Percentiles rank a stretch among this genome's conserved stretches.
Conservation (phyloP, 768 basidiomycete genomes). For the Dacryopinax primogenitus region DNA sequence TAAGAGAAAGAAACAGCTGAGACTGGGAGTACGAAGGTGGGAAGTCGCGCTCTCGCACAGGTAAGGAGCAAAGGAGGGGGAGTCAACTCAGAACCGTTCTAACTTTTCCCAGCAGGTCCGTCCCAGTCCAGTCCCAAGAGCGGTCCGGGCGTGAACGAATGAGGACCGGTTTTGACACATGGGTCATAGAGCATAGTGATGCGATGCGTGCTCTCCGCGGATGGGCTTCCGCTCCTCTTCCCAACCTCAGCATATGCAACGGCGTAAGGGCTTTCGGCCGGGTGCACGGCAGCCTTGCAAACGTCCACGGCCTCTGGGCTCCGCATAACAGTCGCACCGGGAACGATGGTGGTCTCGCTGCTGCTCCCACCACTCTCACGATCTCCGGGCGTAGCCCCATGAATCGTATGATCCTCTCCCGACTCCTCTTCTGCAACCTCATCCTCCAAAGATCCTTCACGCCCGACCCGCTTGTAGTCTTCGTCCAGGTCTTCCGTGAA, state of each 20-base stretch:
- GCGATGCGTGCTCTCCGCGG: neutral
- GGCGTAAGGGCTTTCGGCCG: neutral
- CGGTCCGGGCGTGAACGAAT: no score
- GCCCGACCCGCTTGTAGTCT: neutral
- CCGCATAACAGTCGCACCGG: neutral
- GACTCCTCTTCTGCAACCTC: conserved; percentile 2
- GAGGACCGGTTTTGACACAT: no score
- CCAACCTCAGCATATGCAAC: neutral
- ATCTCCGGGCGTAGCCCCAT: neutral
- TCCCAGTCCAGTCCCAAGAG: no score
- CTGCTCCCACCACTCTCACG: neutral
- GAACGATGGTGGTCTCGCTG: neutral
- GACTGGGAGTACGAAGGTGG: no score
- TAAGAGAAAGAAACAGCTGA: no score
- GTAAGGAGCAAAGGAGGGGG: no score
- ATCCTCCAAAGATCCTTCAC: neutral
- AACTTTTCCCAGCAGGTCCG: no score
- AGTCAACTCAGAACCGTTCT: no score
- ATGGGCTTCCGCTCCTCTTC: neutral
- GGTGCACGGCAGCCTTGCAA: neutral
- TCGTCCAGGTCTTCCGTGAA: neutral
- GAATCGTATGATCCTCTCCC: neutral
- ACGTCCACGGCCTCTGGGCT: neutral
- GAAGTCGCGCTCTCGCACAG: no score
- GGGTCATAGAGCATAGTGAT: no score